These are phyloP conservation scores for Heliamphora exappendiculata DNA, from an alignment of 148 eudicot species.

Conservation along the genomic window DNA sequence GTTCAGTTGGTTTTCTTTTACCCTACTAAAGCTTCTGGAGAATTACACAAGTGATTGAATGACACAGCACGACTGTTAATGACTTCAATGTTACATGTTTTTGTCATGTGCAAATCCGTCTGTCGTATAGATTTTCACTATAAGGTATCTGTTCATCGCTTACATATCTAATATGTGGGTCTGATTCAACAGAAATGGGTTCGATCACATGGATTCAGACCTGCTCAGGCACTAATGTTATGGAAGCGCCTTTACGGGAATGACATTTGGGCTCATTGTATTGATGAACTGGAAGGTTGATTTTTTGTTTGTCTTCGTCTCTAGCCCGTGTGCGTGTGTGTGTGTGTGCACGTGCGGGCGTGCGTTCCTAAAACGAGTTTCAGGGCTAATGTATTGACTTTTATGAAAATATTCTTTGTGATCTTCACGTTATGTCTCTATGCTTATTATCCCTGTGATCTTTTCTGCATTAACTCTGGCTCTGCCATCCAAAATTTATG, in stretches of 20 bases:
- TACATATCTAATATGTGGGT: constrained; percentile 3
- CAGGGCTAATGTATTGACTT: not conserved
- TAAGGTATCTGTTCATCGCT: not conserved
- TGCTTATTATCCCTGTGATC: not conserved
- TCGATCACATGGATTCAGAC: constrained; percentile 72
- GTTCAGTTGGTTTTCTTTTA: not conserved
- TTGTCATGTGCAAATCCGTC: not conserved
- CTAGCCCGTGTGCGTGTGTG: not conserved
- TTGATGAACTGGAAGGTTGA: constrained; percentile 87
- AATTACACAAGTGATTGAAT: not conserved
- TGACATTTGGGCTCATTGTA: constrained; percentile 71
- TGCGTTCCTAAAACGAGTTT: not conserved
- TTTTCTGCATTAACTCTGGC: not conserved
- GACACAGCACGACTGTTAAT: not conserved
- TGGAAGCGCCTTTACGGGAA: constrained; percentile 91
- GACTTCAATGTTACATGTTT: not conserved
- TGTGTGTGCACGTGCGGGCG: too few species aligned
- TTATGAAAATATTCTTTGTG: not conserved
- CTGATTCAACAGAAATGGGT: constrained; percentile 72
- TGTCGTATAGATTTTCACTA: not conserved
- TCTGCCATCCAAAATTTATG: not conserved
- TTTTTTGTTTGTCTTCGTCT: not conserved
- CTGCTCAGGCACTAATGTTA: constrained; percentile 90
- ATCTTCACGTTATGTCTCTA: not conserved
- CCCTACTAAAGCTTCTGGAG: not conserved